Conservation (phyloP, 176 grass and related monocot genomes). For the Melocanna baccifera region DNA sequence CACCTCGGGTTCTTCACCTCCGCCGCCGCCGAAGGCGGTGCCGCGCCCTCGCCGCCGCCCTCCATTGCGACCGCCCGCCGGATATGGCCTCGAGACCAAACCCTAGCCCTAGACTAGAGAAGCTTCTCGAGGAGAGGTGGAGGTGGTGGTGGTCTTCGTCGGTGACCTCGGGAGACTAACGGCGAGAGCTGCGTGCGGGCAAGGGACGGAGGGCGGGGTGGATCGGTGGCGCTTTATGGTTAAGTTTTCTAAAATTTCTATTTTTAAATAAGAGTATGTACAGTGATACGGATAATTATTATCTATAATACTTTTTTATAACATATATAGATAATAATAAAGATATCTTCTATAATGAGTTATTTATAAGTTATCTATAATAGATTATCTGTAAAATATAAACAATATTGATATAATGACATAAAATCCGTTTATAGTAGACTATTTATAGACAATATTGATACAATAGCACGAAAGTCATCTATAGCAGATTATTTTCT, state of each 20-base stretch:
- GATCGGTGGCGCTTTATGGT: conserved; percentile 20
- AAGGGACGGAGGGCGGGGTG: neutral
- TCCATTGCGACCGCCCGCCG: conserved; percentile 35
- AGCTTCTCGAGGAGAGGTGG: conserved; percentile 18
- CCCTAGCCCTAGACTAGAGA: conserved; percentile 34
- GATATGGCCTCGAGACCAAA: conserved; percentile 13
- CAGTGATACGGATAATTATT: too few species aligned
- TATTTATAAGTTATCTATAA: too few species aligned
- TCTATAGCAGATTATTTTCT: too few species aligned
- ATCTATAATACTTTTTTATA: too few species aligned
- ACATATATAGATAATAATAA: too few species aligned
- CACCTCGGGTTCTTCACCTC: conserved; percentile 62
- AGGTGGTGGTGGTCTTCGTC: conserved; percentile 13
- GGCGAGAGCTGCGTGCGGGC: conserved; percentile 12
- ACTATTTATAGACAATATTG: too few species aligned
- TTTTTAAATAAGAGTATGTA: neutral
- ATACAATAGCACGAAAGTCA: too few species aligned
- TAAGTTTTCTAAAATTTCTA: neutral
- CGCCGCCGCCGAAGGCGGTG: neutral
- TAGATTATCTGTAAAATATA: too few species aligned
- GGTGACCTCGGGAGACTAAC: conserved; percentile 27
- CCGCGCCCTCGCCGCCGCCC: conserved; percentile 19
- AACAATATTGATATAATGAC: too few species aligned
- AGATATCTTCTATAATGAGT: too few species aligned
- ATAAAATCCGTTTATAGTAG: too few species aligned